Conservation (phyloP, 1,284 basidiomycete species). For the Anthracocystis walkeri region DNA sequence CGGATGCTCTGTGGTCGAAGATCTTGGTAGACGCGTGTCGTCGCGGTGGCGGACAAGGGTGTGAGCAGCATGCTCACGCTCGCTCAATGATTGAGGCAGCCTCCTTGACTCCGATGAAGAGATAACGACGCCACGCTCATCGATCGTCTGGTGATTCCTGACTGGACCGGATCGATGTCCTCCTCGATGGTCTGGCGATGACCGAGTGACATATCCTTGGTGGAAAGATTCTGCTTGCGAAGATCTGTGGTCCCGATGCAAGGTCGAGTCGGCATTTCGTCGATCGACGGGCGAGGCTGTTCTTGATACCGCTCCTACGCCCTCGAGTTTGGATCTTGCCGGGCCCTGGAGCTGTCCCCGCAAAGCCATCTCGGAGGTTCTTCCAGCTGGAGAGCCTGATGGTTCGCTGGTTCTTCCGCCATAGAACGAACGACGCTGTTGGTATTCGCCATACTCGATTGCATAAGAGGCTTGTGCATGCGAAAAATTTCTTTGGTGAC, state of each 20-base stretch:
- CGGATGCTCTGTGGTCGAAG: not conserved
- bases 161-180: not conserved
- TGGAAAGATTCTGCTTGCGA: not conserved
- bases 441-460: constrained; percentile 2
- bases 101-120: not conserved
- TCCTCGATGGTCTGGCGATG: not conserved
- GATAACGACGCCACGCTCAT: not conserved
- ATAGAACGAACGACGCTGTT: constrained; percentile 1
- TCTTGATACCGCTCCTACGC: not conserved
- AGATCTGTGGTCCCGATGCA: not conserved
- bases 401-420: not conserved
- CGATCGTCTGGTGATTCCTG: too few species aligned
- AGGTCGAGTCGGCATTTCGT: not conserved
- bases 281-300: not conserved
- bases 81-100: not conserved
- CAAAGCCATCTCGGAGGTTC: not conserved
- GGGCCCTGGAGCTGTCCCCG: not conserved
- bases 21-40: not conserved
- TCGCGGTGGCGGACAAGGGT: not conserved
- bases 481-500: not conserved
- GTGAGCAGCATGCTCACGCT: not conserved
- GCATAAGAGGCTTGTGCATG: not conserved
- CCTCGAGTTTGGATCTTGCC: not conserved
- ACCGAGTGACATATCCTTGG: not conserved
- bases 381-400: not conserved